Conservation (phyloP, 1,139 yeast genomes). For the Yamadazyma spencermartinsiae region DNA sequence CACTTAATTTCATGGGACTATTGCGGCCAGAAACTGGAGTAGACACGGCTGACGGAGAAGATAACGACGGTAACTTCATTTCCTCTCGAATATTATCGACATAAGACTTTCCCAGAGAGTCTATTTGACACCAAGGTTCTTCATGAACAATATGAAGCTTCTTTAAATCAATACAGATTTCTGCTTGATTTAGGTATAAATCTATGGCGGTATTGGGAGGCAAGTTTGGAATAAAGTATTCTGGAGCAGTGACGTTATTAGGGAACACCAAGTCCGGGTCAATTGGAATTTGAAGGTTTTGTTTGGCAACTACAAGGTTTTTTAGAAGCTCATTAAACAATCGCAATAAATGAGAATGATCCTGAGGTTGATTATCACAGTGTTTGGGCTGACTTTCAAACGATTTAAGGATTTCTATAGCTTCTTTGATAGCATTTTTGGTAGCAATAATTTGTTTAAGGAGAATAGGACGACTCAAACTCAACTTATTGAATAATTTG, state of each 20-base stretch:
- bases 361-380: slow-evolving; percentile 11
- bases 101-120: slow-evolving; percentile 35
- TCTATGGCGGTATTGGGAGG: slow-evolving; percentile 36
- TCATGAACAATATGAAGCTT: slow-evolving; percentile 38
- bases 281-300: slow-evolving; percentile 40
- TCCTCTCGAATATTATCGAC: slow-evolving; percentile 45
- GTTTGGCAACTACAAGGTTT: slow-evolving; percentile 36
- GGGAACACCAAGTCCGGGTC: slow-evolving; percentile 47
- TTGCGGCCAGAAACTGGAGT: too few relatives aligned
- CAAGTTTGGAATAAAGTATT: slow-evolving; percentile 35
- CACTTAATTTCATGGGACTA: slow-evolving; percentile 12
- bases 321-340: slow-evolving; percentile 27
- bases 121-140: slow-evolving; percentile 45
- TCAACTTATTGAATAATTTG: slow-evolving; percentile 26
- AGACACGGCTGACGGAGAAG: slow-evolving; percentile 5
- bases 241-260: slow-evolving; percentile 26
- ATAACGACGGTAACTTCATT: slow-evolving; percentile 31
- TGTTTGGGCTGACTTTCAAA: slow-evolving; percentile 11
- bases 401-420: slow-evolving; percentile 27
- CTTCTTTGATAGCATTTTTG: slow-evolving; percentile 31
- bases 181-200: slow-evolving; percentile 46
- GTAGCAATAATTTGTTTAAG: slow-evolving; percentile 37
- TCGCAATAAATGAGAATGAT: slow-evolving; percentile 23
- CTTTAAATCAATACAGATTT: slow-evolving; percentile 45
- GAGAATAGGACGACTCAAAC: slow-evolving; percentile 30